Base-by-base conservation (phyloP, 148 eudicot species). In the Vaccinium myrtillus region DNA sequence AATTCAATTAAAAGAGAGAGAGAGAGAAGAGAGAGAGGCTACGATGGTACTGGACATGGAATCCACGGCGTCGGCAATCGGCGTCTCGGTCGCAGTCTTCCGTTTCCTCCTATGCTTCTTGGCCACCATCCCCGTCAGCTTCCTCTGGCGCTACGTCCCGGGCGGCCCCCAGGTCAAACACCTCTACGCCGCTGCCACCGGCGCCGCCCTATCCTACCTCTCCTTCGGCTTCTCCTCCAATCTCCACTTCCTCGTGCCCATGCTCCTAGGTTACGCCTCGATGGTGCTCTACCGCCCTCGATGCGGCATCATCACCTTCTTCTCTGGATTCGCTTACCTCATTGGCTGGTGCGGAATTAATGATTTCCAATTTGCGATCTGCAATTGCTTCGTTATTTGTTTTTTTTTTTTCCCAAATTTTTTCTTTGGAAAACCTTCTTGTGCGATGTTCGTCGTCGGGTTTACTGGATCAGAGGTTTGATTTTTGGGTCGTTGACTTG, bases 171-270 rank as follows among this genome's bases (percentile, higher is more conserved):
- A 91, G 8, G 87, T 58, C 16, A 94, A 93, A 88, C 98, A 97
- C 86, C 80, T 93, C 50, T 95, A 92, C 85, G 87, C 98, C 76
- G 94, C 96, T 50, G 73, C 80, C 1, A 86, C 96, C 76, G 99
- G 98, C 27, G 93, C 85, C n/a, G 14, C 86, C 23, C 90, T 97
- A 9, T 97, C 98, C 39, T 94, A 92, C 81, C 59, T 95, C 15
- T 92, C 99, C 4, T 97, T 97, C 54, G 99, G 99, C 25, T 76
- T 92, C 85, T 94, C 95, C 2, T 97, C 98, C 2, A 97, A 97
- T 83, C 86, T 97, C 67, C 99, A 95, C 71, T 95, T 97, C 84
- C 85, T 97, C 49, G 91, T 97, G 51, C 92, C 98, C 49, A 95
- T 97, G 90, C 56, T 88, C 11, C 82, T 92, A 49, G 96, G 98